Percentiles rank a stretch among this genome's conserved stretches.
phyloP scores from a whole-genome alignment of 257 asterid genomes.

The Petunia secreta region DNA sequence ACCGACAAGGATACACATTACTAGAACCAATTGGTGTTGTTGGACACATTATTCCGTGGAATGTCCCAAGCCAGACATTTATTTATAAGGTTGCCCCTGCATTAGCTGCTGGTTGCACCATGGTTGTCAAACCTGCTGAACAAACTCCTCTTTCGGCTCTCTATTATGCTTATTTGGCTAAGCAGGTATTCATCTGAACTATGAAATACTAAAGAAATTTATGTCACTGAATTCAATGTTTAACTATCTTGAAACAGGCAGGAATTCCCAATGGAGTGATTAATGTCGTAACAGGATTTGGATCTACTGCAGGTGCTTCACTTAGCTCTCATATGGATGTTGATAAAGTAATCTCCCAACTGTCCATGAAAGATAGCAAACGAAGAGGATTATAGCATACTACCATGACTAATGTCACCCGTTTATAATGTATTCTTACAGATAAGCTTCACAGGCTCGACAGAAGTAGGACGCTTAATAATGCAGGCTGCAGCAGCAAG shows the following conservation, averaged over 20 bases:
- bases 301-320: slow-evolving; percentile 42
- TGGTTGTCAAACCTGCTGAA: too few relatives aligned
- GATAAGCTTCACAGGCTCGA: slow-evolving; percentile 50
- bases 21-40: slow-evolving; percentile 44
- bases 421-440: neutral
- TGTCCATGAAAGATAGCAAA: too few relatives aligned
- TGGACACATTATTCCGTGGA: slow-evolving; percentile 49
- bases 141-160: too few relatives aligned
- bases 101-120: too few relatives aligned
- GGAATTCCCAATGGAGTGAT: slow-evolving; percentile 49
- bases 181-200: slow-evolving; percentile 21
- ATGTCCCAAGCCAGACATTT: slow-evolving; percentile 37
- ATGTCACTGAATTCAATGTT: neutral
- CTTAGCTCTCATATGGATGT: slow-evolving; percentile 48
- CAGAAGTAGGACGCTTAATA: slow-evolving; percentile 43
- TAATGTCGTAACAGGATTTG: slow-evolving; percentile 47
- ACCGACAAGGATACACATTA: slow-evolving; percentile 41
- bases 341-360: slow-evolving; percentile 33
- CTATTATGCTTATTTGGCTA: slow-evolving; percentile 38
- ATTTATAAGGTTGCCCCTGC: slow-evolving; percentile 36
- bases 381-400: too few relatives aligned
- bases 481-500: slow-evolving; percentile 29
- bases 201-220: neutral
- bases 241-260: slow-evolving; percentile 33
- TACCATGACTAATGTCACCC: too few relatives aligned